Conservation (phyloP, 2,329 filamentous ascomycete genomes). For the Periconia macrospinosa region DNA sequence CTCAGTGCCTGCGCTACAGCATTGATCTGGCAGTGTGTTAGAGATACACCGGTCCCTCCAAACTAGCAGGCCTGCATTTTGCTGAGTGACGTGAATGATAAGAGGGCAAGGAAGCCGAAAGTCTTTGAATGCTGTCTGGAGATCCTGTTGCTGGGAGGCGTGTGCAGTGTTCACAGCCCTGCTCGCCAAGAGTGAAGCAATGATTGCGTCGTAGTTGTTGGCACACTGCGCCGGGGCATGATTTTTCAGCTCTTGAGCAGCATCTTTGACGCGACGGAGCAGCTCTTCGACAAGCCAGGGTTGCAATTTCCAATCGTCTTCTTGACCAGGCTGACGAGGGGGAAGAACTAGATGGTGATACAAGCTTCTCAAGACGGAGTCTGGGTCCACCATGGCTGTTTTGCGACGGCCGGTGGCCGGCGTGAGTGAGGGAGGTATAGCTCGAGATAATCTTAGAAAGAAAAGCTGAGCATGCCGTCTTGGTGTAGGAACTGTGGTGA, state of each 20-base stretch:
- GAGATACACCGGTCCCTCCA: constrained; percentile 27
- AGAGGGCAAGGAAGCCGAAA: constrained; percentile 23
- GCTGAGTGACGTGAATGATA: constrained; percentile 50
- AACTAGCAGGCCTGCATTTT: constrained; percentile 54
- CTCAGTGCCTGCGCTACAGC: background rate
- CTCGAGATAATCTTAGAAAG: too few species aligned
- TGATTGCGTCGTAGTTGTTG: background rate
- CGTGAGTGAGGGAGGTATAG: too few species aligned
- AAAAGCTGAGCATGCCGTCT: too few species aligned
- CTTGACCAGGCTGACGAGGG: too few species aligned
- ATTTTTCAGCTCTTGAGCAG: background rate
- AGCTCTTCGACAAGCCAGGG: background rate
- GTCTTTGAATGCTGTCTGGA: background rate
- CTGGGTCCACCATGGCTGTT: too few species aligned
- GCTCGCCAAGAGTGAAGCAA: background rate
- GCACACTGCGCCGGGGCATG: background rate
- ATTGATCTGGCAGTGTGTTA: constrained; percentile 5
- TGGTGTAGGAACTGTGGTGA: too few species aligned
- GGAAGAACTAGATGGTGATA: too few species aligned
- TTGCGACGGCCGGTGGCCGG: too few species aligned
- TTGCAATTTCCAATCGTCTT: background rate
- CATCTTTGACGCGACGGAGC: background rate
- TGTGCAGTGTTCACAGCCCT: background rate
- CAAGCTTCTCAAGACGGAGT: too few species aligned
- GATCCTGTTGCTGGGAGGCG: background rate